Conservation (phyloP, 169 alveolate species). For the Theileria parva region DNA sequence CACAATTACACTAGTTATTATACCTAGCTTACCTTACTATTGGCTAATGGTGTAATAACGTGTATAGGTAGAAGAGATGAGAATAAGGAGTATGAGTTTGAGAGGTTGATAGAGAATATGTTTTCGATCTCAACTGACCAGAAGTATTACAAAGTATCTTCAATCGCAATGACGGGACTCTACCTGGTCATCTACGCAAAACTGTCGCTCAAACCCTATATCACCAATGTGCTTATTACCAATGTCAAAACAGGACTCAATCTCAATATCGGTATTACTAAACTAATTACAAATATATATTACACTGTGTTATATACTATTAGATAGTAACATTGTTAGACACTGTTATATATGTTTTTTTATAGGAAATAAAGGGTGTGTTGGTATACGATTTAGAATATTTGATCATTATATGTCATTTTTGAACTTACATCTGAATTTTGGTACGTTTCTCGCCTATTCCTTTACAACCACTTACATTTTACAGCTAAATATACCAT, state of each 20-base stretch:
- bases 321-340: not conserved
- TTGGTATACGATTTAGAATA: constrained; percentile 36
- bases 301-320: not conserved
- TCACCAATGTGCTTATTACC: constrained; percentile 26
- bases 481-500: no score
- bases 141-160: constrained; percentile 30
- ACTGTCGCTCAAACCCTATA: constrained; percentile 11
- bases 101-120: constrained; percentile 17
- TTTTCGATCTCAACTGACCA: constrained; percentile 3
- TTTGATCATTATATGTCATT: constrained; percentile 36
- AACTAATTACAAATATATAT: not conserved
- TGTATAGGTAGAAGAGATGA: constrained; percentile 39
- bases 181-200: constrained; percentile 50
- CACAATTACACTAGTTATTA: not conserved
- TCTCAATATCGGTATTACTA: constrained; percentile 19
- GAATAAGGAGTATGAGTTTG: constrained; percentile 57
- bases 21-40: not conserved
- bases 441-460: constrained; percentile 39
- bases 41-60: constrained; percentile 1
- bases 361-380: constrained; percentile 65
- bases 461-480: no score
- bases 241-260: constrained; percentile 59
- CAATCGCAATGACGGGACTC: constrained; percentile 57
- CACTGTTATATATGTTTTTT: not conserved
- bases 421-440: constrained; percentile 49